These are phyloP conservation scores for Clitoria ternatea DNA, from an alignment of 306 rosid species.

Conservation along the genomic window DNA sequence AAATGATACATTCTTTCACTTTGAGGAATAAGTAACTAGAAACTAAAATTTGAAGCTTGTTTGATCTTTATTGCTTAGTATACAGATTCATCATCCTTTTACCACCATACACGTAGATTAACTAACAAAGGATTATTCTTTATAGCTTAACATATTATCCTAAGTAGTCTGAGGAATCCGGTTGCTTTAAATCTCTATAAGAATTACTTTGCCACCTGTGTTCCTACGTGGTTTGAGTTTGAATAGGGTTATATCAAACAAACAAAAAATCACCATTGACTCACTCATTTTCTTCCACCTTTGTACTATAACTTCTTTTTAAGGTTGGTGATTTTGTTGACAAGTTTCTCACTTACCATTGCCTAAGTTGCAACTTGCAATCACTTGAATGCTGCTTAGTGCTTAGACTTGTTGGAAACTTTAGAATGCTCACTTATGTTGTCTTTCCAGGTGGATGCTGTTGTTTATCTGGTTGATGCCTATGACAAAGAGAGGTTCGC, in stretches of 20 bases:
- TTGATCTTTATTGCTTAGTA: not conserved
- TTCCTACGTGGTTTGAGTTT: too few species aligned
- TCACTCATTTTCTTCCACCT: too few species aligned
- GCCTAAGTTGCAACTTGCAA: not conserved
- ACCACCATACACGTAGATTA: too few species aligned
- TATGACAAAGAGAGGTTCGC: slow-evolving; percentile 74
- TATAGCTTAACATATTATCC: too few species aligned
- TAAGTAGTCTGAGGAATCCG: too few species aligned
- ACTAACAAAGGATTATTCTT: too few species aligned
- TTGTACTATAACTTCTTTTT: not conserved
- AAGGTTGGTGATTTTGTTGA: not conserved
- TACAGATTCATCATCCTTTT: not conserved
- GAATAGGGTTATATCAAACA: too few species aligned
- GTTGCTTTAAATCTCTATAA: too few species aligned
- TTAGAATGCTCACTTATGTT: slow-evolving; percentile 14
- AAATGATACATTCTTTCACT: slow-evolving; percentile 3
- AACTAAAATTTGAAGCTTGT: not conserved
- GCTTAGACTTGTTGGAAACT: not conserved
- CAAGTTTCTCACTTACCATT: not conserved
- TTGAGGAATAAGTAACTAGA: not conserved
- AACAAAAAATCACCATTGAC: too few species aligned
- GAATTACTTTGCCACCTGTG: too few species aligned
- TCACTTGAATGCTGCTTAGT: not conserved
- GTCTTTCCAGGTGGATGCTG: slow-evolving; percentile 67
- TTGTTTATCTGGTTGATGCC: slow-evolving; percentile 75